Base-by-base conservation (phyloP, 495 filamentous ascomycete species). In the Corynascus novoguineensis region DNA sequence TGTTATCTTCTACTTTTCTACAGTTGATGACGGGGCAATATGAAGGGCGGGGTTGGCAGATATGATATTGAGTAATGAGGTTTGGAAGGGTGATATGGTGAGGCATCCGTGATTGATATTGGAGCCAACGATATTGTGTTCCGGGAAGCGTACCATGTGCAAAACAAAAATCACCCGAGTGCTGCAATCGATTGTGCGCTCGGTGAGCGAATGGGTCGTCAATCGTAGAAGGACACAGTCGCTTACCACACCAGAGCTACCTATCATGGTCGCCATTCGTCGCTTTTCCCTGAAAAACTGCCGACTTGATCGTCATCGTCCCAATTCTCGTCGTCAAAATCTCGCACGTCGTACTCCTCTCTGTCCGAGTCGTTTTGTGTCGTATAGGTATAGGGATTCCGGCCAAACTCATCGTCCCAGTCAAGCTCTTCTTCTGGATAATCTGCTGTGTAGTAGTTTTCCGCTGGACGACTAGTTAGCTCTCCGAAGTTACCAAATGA, bases 401-500 rank as follows among this genome's bases (percentile, higher is more conserved):
- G 62, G 38, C 62, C 73, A 46, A 69, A 76, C 53, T 81, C 77
- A 58, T 82, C 79, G 51, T 80, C 77, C 47, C 75, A 76, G 6
- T 73, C 78, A 14, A 82, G 73, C 44, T 82, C 79, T 21, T 82
- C 78, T 34, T 82, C 78, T 7, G 79, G 79, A 42, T 82, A 82
- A 40, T 82, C 79, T 9, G 75, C 72, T 0, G 75, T 64, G 51
- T 80, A 79, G 57, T 81, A 75, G 61, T 81, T 76, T 62, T 82
- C 79, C 37, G 78, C 79, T 81, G 45, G n/a, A 53, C 40, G 15
- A 28, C 14, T 8, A 3, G 59, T 56, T 28, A 58, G 55, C 35
- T 40, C 7, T 28, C 46, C 54, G 3, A 15, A 21, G 21, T 32
- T 19, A 21, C 29, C 17, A 32, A 21, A 1, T 10, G 46, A 21